phyloP scores from a whole-genome alignment of 2,329 filamentous ascomycete species.

The Cladosporium austrohemisphaericum region DNA sequence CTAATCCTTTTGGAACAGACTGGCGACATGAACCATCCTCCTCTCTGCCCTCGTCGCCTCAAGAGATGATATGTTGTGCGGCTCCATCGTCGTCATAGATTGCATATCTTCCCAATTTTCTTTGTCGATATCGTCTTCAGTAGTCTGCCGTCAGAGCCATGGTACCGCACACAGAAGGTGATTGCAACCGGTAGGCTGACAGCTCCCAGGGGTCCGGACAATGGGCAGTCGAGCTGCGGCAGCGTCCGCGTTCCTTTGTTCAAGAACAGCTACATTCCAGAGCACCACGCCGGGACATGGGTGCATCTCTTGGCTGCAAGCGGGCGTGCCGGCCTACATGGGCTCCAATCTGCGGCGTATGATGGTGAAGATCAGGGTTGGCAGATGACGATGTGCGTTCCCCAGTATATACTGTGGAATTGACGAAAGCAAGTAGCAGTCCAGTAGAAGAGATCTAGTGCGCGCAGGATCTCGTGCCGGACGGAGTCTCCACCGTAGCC shows the following conservation, averaged over 20 bases:
- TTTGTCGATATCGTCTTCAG: neutral
- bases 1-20: too few relatives aligned
- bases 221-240: neutral
- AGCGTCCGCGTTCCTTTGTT: constrained; percentile 5
- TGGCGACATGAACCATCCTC: too few relatives aligned
- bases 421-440: constrained; percentile 4
- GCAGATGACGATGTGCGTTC: neutral
- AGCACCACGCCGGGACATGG: neutral
- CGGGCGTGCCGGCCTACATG: too few relatives aligned
- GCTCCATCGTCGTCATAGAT: neutral
- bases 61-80: neutral
- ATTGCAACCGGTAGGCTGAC: constrained; percentile 9
- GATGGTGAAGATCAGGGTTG: too few relatives aligned
- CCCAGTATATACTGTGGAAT: neutral
- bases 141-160: neutral
- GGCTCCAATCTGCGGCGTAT: too few relatives aligned
- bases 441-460: too few relatives aligned
- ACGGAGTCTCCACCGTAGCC: too few relatives aligned
- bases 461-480: too few relatives aligned
- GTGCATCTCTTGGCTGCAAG: neutral
- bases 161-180: neutral
- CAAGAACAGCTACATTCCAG: constrained; percentile 8
- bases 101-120: neutral
- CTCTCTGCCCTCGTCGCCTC: too few relatives aligned
- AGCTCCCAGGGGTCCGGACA: neutral